Evolutionary conservation across 208 protist genomes (phyloP), one percentile per base, ranked within the genome.

Genomic region (Leishmania amazonensis): DNA sequence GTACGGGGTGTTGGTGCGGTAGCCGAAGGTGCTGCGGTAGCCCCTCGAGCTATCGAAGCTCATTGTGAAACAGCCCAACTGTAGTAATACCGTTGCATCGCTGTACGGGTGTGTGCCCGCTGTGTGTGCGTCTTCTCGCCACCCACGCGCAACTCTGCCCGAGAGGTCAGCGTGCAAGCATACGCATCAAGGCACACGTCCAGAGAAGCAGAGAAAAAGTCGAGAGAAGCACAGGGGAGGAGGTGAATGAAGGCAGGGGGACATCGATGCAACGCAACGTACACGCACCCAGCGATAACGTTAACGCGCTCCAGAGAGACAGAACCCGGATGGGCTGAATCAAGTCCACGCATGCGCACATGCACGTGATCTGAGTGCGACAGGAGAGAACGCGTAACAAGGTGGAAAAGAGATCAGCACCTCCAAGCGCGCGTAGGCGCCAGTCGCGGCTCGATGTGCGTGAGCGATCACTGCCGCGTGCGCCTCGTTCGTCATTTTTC

Each of bases 1-100:
- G 68, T 91, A 93, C 38, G 89, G 84, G 8, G 86, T 91, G 1
- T 78, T 71, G 24, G 84, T 88, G 72, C 87, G 85, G 53, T 78
- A 68, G 35, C 72, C 53, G 53, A 65, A 85, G 38, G 60, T 81
- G 77, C 73, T 79, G 70, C 76, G 76, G 45, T 85, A 85, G 58
- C 58, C 77, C 0, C 71, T 35, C 31, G 62, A 67, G 64, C 58
- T 64, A 75, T 81, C 82, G 77, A 75, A 79, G 72, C 58, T 81
- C 82, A 85, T 85, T 28, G 7, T 28, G 35, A 76, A 35, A 73
- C 17, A 53, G 11, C 21, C 31, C 4, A 19, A 2, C 68, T 24
- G 45, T 53, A 24, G n/a, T n/a, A 51, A 15, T 17, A 21, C 68
- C 7, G 68, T n/a, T 53, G 21, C 5, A n/a, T 51, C 15, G 19